phyloP scores from a whole-genome alignment of 495 filamentous ascomycete species.

The Cladorrhinum samala region DNA sequence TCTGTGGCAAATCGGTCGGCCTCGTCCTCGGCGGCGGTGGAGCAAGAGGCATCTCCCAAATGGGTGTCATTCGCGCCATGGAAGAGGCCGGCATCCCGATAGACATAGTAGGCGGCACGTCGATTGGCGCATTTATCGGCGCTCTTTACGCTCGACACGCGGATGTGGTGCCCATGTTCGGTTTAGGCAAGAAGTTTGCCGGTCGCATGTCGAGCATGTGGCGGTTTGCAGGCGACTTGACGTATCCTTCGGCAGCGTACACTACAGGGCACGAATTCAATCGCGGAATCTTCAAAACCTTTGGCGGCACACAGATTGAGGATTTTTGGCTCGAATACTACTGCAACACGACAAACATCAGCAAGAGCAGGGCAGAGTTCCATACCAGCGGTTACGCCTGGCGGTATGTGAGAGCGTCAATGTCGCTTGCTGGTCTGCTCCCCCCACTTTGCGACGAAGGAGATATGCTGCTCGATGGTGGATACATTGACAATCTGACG shows the following conservation, averaged over 20 bases:
- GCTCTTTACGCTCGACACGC: constrained; percentile 93
- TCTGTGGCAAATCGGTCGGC: constrained; percentile 92
- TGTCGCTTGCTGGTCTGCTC: constrained; percentile 88
- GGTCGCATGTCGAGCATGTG: constrained; percentile 96
- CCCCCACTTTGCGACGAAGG: constrained; percentile 96
- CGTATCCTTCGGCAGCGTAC: constrained; percentile 90
- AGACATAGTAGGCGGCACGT: constrained; percentile 92
- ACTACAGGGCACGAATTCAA: constrained; percentile 99
- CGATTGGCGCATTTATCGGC: constrained; percentile 96
- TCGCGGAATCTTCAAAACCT: constrained; percentile 96
- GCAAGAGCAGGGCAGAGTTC: constrained; percentile 78
- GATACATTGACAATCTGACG: constrained; percentile 95
- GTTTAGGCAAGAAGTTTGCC: constrained; percentile 91
- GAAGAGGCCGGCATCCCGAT: constrained; percentile 96
- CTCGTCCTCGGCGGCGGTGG: constrained; percentile 92
- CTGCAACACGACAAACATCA: constrained; percentile 98
- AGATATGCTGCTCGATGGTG: constrained; percentile 90
- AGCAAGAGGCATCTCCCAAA: constrained; percentile 81
- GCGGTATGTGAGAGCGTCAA: constrained; percentile 92
- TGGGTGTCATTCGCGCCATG: constrained; percentile 89
- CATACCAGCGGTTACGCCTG: constrained; percentile 95
- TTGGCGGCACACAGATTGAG: constrained; percentile 93
- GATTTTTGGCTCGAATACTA: constrained; percentile 99
- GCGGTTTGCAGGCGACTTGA: constrained; percentile 92
- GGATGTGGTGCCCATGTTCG: constrained; percentile 94